Conservation (phyloP, 2,329 filamentous ascomycete genomes). For the Penicillium aurantiogriseum region DNA sequence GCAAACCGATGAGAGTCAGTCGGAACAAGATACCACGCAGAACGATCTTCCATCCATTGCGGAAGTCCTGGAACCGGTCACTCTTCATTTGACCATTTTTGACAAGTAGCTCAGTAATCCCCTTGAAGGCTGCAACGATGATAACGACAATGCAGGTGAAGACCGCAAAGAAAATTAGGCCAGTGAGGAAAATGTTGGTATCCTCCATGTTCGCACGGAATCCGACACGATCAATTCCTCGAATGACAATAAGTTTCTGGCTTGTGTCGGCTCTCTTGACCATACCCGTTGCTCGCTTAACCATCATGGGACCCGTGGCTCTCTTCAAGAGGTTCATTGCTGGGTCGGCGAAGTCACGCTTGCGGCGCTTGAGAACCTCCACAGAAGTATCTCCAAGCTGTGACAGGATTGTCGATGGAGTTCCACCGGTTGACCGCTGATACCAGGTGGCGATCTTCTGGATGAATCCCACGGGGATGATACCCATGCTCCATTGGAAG, state of each 20-base stretch:
- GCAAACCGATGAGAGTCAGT: slow-evolving; percentile 83
- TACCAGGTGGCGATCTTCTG: slow-evolving; percentile 93
- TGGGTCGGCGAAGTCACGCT: slow-evolving; percentile 50
- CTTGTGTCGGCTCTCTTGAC: slow-evolving; percentile 55
- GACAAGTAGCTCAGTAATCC: slow-evolving; percentile 70
- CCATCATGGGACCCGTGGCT: slow-evolving; percentile 16
- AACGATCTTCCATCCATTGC: slow-evolving; percentile 88
- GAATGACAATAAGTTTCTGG: slow-evolving; percentile 55
- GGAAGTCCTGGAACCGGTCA: slow-evolving; percentile 89
- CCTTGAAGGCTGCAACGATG: slow-evolving; percentile 76
- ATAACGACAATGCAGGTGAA: slow-evolving; percentile 74
- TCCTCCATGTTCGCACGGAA: slow-evolving; percentile 81
- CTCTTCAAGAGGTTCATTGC: slow-evolving; percentile 26
- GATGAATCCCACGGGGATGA: slow-evolving; percentile 83
- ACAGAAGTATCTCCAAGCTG: slow-evolving; percentile 73
- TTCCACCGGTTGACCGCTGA: slow-evolving; percentile 86
- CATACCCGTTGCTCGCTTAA: slow-evolving; percentile 26
- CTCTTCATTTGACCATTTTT: slow-evolving; percentile 75
- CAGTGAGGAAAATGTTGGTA: slow-evolving; percentile 92
- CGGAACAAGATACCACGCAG: slow-evolving; percentile 93
- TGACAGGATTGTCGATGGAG: slow-evolving; percentile 73
- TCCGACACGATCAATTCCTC: slow-evolving; percentile 83
- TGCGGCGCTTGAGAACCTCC: slow-evolving; percentile 65
- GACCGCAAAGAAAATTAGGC: slow-evolving; percentile 81
- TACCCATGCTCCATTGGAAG: slow-evolving; percentile 97